A percentile compares a stretch with the other conserved stretches of the same genome.
These are phyloP conservation scores for Aspergillus japonicus DNA, from an alignment of 2,329 filamentous ascomycete species.

Conservation along the genomic window DNA sequence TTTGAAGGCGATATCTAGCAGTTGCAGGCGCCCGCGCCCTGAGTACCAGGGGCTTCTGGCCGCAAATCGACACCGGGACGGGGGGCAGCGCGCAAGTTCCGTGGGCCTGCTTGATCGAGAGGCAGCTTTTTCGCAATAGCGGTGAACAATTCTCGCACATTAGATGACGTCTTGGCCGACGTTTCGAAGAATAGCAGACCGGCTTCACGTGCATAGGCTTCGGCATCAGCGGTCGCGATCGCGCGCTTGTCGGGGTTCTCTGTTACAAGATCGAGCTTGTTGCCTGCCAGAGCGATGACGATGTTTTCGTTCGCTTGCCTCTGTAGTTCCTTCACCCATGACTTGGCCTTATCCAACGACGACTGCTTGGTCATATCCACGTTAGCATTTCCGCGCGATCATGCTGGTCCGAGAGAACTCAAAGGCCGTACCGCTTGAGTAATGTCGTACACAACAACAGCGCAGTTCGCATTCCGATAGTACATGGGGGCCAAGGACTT, in stretches of 20 bases:
- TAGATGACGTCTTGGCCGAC: slow-evolving; percentile 94
- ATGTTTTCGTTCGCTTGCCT: slow-evolving; percentile 99
- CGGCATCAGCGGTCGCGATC: slow-evolving; percentile 82
- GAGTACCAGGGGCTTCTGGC: slow-evolving; percentile 60
- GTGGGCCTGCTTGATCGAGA: slow-evolving; percentile 90
- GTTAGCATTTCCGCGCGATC: slow-evolving; percentile 10
- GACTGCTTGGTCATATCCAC: slow-evolving; percentile 56
- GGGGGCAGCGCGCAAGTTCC: slow-evolving; percentile 70
- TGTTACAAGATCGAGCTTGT: slow-evolving; percentile 94
- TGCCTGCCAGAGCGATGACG: slow-evolving; percentile 95
- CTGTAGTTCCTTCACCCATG: slow-evolving; percentile 98
- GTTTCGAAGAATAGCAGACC: slow-evolving; percentile 98
- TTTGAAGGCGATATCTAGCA: slow-evolving; percentile 50
- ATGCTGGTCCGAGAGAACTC: slow-evolving; percentile 18
- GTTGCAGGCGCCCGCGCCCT: slow-evolving; percentile 61
- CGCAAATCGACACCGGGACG: slow-evolving; percentile 67
- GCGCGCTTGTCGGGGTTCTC: slow-evolving; percentile 95
- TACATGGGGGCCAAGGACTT: slow-evolving; percentile 99
- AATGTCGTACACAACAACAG: slow-evolving; percentile 98
- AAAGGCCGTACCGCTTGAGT: slow-evolving; percentile 82
- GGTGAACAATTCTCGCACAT: slow-evolving; percentile 92
- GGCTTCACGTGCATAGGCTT: slow-evolving; percentile 91
- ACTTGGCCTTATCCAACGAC: slow-evolving; percentile 97
- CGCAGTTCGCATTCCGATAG: slow-evolving; percentile 98
- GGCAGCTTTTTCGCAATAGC: slow-evolving; percentile 97